A percentile compares a stretch with the other conserved stretches of the same genome.
These are phyloP conservation scores for Macrotyloma uniflorum DNA, from an alignment of 306 rosid species.

Conservation along the genomic window DNA sequence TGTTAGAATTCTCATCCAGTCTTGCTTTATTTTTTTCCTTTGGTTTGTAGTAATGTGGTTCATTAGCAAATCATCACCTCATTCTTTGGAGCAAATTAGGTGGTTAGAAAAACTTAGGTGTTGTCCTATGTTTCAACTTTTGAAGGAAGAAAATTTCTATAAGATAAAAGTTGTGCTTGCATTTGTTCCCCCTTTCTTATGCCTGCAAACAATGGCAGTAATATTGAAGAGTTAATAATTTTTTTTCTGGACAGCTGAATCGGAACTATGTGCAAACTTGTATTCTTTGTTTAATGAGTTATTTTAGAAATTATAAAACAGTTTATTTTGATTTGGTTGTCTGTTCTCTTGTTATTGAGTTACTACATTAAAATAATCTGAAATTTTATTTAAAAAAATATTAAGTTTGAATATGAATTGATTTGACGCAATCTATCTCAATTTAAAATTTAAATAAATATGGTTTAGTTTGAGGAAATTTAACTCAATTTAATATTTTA, in stretches of 20 bases:
- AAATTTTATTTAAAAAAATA: too few relatives aligned
- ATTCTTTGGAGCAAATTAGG: not conserved
- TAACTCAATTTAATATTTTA: too few relatives aligned
- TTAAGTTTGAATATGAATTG: too few relatives aligned
- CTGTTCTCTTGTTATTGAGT: not conserved
- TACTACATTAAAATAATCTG: too few relatives aligned
- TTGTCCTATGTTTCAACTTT: constrained; percentile 20
- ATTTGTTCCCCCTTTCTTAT: not conserved
- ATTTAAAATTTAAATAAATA: too few relatives aligned
- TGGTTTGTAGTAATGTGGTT: too few relatives aligned
- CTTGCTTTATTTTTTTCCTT: not conserved
- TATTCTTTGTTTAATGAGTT: not conserved
- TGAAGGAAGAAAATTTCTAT: constrained; percentile 1
- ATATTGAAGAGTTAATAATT: not conserved
- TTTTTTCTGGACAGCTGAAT: not conserved
- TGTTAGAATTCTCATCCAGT: constrained; percentile 2
- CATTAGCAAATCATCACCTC: not conserved
- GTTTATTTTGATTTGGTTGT: not conserved
- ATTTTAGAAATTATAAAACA: not conserved
- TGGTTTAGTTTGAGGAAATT: too few relatives aligned
- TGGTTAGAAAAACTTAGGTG: not conserved
- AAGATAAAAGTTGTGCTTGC: not conserved
- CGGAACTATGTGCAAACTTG: not conserved
- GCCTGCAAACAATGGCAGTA: not conserved
- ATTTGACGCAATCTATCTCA: too few relatives aligned